Evolutionary conservation across 495 filamentous ascomycete species (phyloP), one percentile per base, ranked within the genome.

Genomic region (Aspergillus incahuasiensis): DNA sequence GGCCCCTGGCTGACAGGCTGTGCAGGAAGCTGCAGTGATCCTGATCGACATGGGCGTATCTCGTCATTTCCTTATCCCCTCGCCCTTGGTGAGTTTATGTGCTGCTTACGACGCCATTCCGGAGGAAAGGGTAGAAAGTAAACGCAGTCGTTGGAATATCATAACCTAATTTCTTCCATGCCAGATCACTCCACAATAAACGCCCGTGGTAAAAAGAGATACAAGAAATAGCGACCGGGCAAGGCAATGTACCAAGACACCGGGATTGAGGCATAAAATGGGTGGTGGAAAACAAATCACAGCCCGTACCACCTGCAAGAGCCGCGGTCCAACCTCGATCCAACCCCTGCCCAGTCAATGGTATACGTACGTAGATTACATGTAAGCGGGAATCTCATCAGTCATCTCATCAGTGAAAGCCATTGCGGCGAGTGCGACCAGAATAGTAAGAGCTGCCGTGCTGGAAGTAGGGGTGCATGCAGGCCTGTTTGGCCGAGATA

Each of bases 401-500:
- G 22, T 21, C 54, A 43, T 28, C 48, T 20, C 22, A 45, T 66
- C 55, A 78, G 55, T 79, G 70, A 52, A 58, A 71, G 42, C 74
- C 76, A 57, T 76, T 79, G 22, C 69, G 59, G 45, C 66, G 68
- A 45, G 62, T 67, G 44, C 78, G 75, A 25, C 76, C 78, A 20
- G 78, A 78, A 61, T 80, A 78, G 52, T 73, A 76, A 24, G 74
- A 68, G 60, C 72, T 82, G 44, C 83, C 86, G 54, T 89, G 81
- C 48, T 87, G 83, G 72, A 99, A 97, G 74, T 97, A 99, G 8
- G 91, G 89, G 70, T 97, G 94, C 60, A 81, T 78, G 68, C 89
- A 90, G 6, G 95, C 89, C 74, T 95, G 91, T 78, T 99, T 99
- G 44, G 94, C 94, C 3, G 90, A 95, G 49, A 99, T 91, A 52